These are phyloP conservation scores for Fragosphaeria purpurea DNA, from an alignment of 2,329 filamentous ascomycete species.

Conservation along the genomic window DNA sequence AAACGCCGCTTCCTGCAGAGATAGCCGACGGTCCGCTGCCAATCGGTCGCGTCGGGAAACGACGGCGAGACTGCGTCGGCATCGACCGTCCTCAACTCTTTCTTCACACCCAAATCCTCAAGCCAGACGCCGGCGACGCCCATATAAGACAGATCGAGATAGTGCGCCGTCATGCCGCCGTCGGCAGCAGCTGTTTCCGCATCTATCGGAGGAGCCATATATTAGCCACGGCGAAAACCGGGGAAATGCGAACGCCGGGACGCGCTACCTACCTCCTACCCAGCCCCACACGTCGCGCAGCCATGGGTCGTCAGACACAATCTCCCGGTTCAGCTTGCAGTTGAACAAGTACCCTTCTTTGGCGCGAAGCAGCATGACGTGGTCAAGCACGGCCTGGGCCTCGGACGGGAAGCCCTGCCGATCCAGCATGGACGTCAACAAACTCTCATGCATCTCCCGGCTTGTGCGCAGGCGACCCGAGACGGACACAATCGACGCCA, in stretches of 20 bases:
- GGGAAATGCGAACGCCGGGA: slow-evolving; percentile 9
- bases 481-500: slow-evolving; percentile 10
- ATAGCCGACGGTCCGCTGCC: slow-evolving; percentile 52
- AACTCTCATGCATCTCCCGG: slow-evolving; percentile 46
- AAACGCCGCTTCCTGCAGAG: slow-evolving; percentile 54
- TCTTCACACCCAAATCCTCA: slow-evolving; percentile 51
- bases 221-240: too few species aligned
- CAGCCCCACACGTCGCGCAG: slow-evolving; percentile 73
- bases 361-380: slow-evolving; percentile 49
- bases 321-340: slow-evolving; percentile 51
- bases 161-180: slow-evolving; percentile 59
- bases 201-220: slow-evolving; percentile 25
- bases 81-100: slow-evolving; percentile 11
- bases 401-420: slow-evolving; percentile 38
- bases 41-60: slow-evolving; percentile 40
- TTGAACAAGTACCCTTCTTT: slow-evolving; percentile 56
- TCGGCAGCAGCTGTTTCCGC: slow-evolving; percentile 54
- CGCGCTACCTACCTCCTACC: slow-evolving; percentile 43
- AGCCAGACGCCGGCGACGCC: slow-evolving; percentile 66
- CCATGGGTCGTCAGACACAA: slow-evolving; percentile 64
- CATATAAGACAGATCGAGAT: slow-evolving; percentile 64
- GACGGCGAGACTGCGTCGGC: slow-evolving; percentile 31
- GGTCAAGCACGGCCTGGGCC: slow-evolving; percentile 43
- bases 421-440: slow-evolving; percentile 36
- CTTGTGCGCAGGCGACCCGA: slow-evolving; percentile 15